Base-by-base conservation (phyloP, 257 asterid species). In the Rehmannia glutinosa region DNA sequence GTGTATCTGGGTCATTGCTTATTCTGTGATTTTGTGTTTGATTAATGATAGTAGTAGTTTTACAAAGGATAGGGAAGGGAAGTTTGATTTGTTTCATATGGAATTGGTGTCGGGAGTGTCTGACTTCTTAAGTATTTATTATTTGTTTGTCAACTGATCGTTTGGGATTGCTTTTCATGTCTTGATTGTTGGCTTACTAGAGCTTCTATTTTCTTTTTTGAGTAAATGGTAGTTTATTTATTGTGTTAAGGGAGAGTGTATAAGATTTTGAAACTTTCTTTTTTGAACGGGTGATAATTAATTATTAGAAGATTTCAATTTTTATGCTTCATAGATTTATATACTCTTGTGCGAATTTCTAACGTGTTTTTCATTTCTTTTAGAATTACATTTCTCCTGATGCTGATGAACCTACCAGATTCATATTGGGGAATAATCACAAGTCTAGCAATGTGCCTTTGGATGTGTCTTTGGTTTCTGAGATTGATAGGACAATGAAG, bases 401-500 rank as follows among this genome's bases (percentile, higher is more conserved):
- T 75, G 80, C 77, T 24, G 78, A 78, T 53, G 97, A 84, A 56
- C 79, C 96, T 74, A 77, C 87, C 64, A 91, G 80, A 65, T 85
- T 74, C 72, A 58, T 55, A 60, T 66, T 76, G 82, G 87, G 82
- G 83, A 84, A 86, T 81, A 89, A 82, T 77, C 77, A 49, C 49
- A 83, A 64, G 16, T 69, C 78, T 17, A 70, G 72, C 57, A 83
- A 81, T 77, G 75, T 75, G 6, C 57, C 82, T 59, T 59, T 75
- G 73, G 79, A 89, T 68, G 75, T 63, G 17, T 53, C 78, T 47
- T 64, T 82, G 75, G 74, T 89, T 67, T 84, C 95, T 21, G 97
- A 91, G 85, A 84, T 94, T 76, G 96, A 91, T 77, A 85, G 76
- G 65, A 79, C 82, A 42, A 74, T 94, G 95, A 89, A 87, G 77